phyloP scores from a whole-genome alignment of 257 asterid species.

The Cruciata laevipes region DNA sequence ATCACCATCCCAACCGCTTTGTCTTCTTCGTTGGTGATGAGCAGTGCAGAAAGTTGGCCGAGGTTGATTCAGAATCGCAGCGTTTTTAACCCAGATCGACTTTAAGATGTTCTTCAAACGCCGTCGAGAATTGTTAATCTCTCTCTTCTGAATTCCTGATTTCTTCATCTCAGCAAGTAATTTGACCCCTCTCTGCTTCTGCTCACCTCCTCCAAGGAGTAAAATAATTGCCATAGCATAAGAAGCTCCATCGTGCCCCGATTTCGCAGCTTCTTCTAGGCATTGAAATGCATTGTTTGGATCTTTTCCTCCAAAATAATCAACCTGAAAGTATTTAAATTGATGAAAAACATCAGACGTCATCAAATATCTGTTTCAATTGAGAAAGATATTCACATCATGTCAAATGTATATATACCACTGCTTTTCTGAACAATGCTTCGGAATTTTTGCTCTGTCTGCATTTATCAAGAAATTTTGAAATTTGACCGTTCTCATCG shows the following conservation, averaged over 20 bases:
- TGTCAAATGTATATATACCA: background rate
- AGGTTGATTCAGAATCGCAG: background rate
- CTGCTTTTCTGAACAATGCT: constrained; percentile 20
- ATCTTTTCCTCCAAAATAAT: constrained; percentile 18
- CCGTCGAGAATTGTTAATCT: constrained; percentile 3
- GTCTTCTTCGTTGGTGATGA: background rate
- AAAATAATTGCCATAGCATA: constrained; percentile 18
- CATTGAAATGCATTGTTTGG: background rate
- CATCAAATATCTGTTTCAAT: too few species aligned
- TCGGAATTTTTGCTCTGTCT: constrained; percentile 17
- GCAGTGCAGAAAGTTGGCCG: background rate
- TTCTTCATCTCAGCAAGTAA: constrained; percentile 4
- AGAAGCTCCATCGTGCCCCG: constrained; percentile 20
- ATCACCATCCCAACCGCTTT: background rate
- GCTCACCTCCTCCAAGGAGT: constrained; percentile 9
- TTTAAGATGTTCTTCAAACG: constrained; percentile 11
- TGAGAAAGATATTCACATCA: too few species aligned
- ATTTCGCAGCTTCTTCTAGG: constrained; percentile 10
- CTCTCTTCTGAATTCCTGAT: background rate
- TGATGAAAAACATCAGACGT: too few species aligned
- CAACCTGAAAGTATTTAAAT: constrained; percentile 1
- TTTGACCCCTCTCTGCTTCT: constrained; percentile 10
- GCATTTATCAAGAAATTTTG: constrained; percentile 18
- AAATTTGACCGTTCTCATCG: background rate
- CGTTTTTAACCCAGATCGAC: background rate